These are phyloP conservation scores for Sphaerosporella brunnea DNA, from an alignment of 495 filamentous ascomycete species.

Conservation along the genomic window DNA sequence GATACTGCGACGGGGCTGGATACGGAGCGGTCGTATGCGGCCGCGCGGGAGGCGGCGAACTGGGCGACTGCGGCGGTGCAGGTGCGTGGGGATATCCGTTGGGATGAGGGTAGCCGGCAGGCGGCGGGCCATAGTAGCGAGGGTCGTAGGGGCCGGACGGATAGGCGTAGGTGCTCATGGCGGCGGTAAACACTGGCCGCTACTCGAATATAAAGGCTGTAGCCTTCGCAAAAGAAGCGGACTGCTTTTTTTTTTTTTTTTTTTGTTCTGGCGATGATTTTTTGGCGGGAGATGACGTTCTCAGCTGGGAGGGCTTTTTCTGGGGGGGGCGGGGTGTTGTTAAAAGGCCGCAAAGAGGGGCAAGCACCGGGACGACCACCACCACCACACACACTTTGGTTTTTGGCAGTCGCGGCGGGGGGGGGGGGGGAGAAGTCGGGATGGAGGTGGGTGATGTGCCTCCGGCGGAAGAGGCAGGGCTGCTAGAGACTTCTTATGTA, in stretches of 20 bases:
- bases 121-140: constrained; percentile 4
- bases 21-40: constrained; percentile 20
- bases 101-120: constrained; percentile 1
- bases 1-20: constrained; percentile 4
- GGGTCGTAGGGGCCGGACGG: not conserved
- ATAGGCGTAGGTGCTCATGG: not conserved
- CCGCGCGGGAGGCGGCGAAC: constrained; percentile 10
- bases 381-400: too few species aligned
- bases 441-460: too few species aligned
- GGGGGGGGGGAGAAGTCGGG: too few species aligned
- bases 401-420: too few species aligned
- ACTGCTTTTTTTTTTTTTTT: not conserved
- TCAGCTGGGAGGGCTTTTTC: too few species aligned
- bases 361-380: too few species aligned
- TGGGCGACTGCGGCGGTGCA: not conserved
- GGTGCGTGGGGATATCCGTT: constrained; percentile 1
- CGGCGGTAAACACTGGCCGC: not conserved
- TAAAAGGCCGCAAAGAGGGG: too few species aligned
- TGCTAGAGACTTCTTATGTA: too few species aligned
- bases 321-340: too few species aligned
- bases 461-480: too few species aligned
- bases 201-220: not conserved
- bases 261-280: not conserved
- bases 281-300: too few species aligned
- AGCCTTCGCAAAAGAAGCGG: not conserved